Percentiles rank a stretch among this genome's conserved stretches.
Evolutionary conservation across 2,329 filamentous ascomycete species (phyloP).

Genomic region (Ambrosiella beaveri): DNA sequence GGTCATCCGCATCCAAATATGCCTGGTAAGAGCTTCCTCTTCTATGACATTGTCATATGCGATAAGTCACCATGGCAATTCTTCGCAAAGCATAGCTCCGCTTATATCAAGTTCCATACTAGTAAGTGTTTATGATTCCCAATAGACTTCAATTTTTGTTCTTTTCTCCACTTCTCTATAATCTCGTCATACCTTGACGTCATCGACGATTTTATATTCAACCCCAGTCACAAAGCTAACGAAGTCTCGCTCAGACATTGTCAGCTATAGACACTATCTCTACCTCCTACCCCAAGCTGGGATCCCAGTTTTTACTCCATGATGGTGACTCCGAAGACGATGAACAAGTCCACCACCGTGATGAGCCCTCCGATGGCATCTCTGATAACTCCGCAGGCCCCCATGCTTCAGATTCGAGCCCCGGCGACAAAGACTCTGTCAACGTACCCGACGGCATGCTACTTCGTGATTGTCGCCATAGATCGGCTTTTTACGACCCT

Average conservation of each 20-base stretch:
- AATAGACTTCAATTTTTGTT: neutral
- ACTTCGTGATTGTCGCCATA: slow-evolving; percentile 41
- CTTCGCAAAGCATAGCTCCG: neutral
- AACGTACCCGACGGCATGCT: slow-evolving; percentile 39
- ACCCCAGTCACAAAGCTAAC: neutral
- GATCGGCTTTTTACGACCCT: slow-evolving; percentile 84
- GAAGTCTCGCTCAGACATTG: neutral
- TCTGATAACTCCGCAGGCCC: slow-evolving; percentile 7
- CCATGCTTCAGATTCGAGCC: neutral
- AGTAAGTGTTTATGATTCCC: neutral
- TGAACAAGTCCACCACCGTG: slow-evolving; percentile 6
- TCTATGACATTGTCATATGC: too few relatives aligned
- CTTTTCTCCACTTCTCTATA: neutral
- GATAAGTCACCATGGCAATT: too few relatives aligned
- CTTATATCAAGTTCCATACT: neutral
- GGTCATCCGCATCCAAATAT: slow-evolving; percentile 9
- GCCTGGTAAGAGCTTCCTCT: slow-evolving; percentile 11
- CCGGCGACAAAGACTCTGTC: slow-evolving; percentile 5
- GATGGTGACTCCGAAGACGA: slow-evolving; percentile 15
- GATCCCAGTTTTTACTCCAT: slow-evolving; percentile 14
- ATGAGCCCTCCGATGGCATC: slow-evolving; percentile 5
- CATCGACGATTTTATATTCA: neutral
- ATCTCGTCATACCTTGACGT: neutral
- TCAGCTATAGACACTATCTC: slow-evolving; percentile 5
- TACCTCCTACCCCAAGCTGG: slow-evolving; percentile 12